These are phyloP conservation scores for Penicillium verrucosum DNA, from an alignment of 2,329 filamentous ascomycete species.

Conservation along the genomic window DNA sequence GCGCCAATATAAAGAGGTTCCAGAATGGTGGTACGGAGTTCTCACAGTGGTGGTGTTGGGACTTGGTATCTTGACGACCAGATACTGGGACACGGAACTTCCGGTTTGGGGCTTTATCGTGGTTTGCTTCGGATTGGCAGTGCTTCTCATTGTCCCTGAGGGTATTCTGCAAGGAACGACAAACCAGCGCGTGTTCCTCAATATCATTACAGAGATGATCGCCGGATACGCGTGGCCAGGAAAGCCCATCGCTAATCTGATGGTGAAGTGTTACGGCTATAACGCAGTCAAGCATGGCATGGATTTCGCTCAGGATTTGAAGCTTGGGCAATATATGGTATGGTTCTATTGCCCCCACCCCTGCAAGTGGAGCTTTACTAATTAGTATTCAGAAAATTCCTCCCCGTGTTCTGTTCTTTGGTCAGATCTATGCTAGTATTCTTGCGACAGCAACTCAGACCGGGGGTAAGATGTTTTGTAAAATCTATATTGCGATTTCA, in stretches of 20 bases:
- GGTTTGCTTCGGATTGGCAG: slow-evolving; percentile 36
- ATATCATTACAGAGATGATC: slow-evolving; percentile 36
- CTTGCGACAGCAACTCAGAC: slow-evolving; percentile 33
- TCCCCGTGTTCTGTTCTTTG: slow-evolving; percentile 33
- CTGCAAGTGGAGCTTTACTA: background rate
- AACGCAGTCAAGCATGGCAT: slow-evolving; percentile 35
- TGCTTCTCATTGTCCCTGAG: slow-evolving; percentile 41
- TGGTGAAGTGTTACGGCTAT: slow-evolving; percentile 36
- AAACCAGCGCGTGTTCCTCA: slow-evolving; percentile 30
- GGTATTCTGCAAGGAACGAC: slow-evolving; percentile 37
- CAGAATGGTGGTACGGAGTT: slow-evolving; percentile 58
- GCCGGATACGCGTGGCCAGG: slow-evolving; percentile 34
- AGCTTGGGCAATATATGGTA: slow-evolving; percentile 34
- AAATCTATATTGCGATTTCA: background rate
- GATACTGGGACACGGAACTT: slow-evolving; percentile 37
- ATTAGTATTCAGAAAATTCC: slow-evolving; percentile 25
- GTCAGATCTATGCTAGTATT: slow-evolving; percentile 35
- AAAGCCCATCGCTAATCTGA: slow-evolving; percentile 37
- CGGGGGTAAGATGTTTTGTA: slow-evolving; percentile 22
- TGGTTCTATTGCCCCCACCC: background rate
- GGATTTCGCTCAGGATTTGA: slow-evolving; percentile 34
- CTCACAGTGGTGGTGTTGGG: slow-evolving; percentile 35
- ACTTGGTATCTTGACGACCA: slow-evolving; percentile 31
- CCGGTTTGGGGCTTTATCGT: slow-evolving; percentile 43
- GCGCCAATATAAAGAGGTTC: slow-evolving; percentile 61